Conservation (phyloP, 768 basidiomycete genomes). For the Terana coerulea region DNA sequence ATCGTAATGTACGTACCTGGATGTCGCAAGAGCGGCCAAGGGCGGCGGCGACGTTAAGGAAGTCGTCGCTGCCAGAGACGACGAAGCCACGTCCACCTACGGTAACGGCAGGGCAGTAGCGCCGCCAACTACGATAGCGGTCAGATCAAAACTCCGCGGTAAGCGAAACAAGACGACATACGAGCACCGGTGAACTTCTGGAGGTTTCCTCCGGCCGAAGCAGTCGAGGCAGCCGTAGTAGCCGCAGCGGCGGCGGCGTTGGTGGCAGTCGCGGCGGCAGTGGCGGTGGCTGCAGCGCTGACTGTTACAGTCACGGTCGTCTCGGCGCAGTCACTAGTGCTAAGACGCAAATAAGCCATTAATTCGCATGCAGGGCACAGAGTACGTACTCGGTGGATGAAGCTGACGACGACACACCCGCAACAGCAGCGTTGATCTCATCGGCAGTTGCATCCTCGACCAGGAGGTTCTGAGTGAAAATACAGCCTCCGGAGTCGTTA, state of each 20-base stretch:
- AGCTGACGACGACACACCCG: slow-evolving; percentile 17
- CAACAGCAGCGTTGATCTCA: slow-evolving; percentile 54
- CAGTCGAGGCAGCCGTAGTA: slow-evolving; percentile 6
- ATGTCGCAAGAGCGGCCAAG: slow-evolving; percentile 54
- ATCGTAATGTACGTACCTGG: slow-evolving; percentile 1
- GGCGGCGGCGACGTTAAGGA: slow-evolving; percentile 46
- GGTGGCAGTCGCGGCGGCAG: slow-evolving; percentile 18
- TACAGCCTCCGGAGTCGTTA: slow-evolving; percentile 56
- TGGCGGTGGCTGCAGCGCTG: background rate
- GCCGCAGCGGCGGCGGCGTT: slow-evolving; percentile 17
- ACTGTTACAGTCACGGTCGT: slow-evolving; percentile 7
- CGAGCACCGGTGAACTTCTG: slow-evolving; percentile 50
- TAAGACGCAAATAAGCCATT: background rate
- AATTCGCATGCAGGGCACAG: no score
- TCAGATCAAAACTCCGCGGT: background rate
- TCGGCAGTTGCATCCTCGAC: slow-evolving; percentile 52
- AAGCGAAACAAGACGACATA: slow-evolving; percentile 21
- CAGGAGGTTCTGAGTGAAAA: slow-evolving; percentile 57
- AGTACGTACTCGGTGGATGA: background rate
- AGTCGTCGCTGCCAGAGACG: slow-evolving; percentile 39
- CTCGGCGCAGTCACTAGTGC: background rate
- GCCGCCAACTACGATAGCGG: slow-evolving; percentile 32
- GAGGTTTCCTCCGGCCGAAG: slow-evolving; percentile 32
- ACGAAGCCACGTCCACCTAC: slow-evolving; percentile 45
- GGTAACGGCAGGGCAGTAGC: slow-evolving; percentile 40